Conservation (phyloP, 2,329 filamentous ascomycete species). For the Furcasterigmium sp. region DNA sequence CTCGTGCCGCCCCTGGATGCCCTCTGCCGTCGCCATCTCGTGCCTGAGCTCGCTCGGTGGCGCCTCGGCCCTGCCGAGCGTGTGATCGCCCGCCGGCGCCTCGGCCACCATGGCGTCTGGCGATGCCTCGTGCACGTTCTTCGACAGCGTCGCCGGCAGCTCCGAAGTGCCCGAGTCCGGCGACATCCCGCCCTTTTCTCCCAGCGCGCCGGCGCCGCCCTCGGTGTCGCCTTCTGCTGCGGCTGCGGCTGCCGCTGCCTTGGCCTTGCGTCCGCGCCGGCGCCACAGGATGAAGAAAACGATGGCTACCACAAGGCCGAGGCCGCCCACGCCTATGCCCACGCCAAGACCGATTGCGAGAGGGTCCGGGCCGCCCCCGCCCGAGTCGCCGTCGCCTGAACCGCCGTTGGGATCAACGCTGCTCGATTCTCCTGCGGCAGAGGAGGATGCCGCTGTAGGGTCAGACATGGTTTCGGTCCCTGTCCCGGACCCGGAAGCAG, state of each 20-base stretch:
- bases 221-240: not conserved
- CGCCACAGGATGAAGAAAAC: slow-evolving; percentile 36
- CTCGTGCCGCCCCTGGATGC: slow-evolving; percentile 1
- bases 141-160: slow-evolving; percentile 1
- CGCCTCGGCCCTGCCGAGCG: slow-evolving; percentile 1
- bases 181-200: not conserved
- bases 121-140: not conserved
- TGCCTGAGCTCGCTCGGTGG: not conserved
- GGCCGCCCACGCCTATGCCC: slow-evolving; percentile 25
- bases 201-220: not conserved
- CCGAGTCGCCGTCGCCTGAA: not conserved
- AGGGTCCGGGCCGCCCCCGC: not conserved
- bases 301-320: slow-evolving; percentile 30
- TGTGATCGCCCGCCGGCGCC: not conserved
- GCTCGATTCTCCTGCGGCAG: not conserved
- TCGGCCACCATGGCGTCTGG: not conserved
- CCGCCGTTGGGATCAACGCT: not conserved
- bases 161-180: not conserved
- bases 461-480: not conserved
- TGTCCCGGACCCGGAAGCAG: not conserved
- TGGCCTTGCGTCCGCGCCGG: slow-evolving; percentile 21
- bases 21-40: not conserved
- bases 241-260: slow-evolving; percentile 9
- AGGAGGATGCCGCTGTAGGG: not conserved
- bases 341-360: slow-evolving; percentile 2